Conservation (phyloP, 768 basidiomycete species). For the Pleurotus djamor region DNA sequence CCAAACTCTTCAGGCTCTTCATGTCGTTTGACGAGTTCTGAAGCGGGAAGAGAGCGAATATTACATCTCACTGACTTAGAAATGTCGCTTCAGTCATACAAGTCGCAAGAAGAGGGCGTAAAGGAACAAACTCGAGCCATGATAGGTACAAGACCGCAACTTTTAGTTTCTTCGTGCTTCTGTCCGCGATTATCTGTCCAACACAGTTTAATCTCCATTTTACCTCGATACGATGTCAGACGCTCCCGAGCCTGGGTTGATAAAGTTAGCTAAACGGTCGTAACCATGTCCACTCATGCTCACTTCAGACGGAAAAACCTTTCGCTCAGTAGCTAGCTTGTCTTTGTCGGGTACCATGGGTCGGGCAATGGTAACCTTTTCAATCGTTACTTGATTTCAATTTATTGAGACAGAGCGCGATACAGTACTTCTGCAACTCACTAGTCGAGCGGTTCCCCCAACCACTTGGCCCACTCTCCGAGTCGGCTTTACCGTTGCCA, state of each 20-base stretch:
- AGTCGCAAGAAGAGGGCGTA: not conserved
- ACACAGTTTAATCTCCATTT: slow-evolving; percentile 82
- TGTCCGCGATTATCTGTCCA: slow-evolving; percentile 73
- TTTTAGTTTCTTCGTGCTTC: slow-evolving; percentile 67
- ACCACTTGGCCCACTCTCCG: slow-evolving; percentile 49
- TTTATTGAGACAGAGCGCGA: not conserved
- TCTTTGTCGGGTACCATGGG: slow-evolving; percentile 90
- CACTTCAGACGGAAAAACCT: slow-evolving; percentile 90
- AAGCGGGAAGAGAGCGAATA: slow-evolving; percentile 79
- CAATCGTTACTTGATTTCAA: slow-evolving; percentile 79
- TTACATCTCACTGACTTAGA: slow-evolving; percentile 88
- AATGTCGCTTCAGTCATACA: not conserved
- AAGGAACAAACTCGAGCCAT: slow-evolving; percentile 85
- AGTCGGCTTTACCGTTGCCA: slow-evolving; percentile 51
- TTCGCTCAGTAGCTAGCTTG: slow-evolving; percentile 66
- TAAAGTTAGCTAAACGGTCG: no score
- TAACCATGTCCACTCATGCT: slow-evolving; percentile 6
- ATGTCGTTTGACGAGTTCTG: slow-evolving; percentile 83
- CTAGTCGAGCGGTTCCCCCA: slow-evolving; percentile 87
- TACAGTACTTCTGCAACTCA: slow-evolving; percentile 36
- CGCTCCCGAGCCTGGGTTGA: slow-evolving; percentile 81
- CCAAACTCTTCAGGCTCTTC: slow-evolving; percentile 99
- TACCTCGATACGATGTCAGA: slow-evolving; percentile 86
- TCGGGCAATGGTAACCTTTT: slow-evolving; percentile 75
- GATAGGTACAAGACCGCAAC: slow-evolving; percentile 92